Evolutionary conservation across 2,329 filamentous ascomycete species (phyloP), one percentile per base, ranked within the genome.

Genomic region (Parascedosporium putredinis): DNA sequence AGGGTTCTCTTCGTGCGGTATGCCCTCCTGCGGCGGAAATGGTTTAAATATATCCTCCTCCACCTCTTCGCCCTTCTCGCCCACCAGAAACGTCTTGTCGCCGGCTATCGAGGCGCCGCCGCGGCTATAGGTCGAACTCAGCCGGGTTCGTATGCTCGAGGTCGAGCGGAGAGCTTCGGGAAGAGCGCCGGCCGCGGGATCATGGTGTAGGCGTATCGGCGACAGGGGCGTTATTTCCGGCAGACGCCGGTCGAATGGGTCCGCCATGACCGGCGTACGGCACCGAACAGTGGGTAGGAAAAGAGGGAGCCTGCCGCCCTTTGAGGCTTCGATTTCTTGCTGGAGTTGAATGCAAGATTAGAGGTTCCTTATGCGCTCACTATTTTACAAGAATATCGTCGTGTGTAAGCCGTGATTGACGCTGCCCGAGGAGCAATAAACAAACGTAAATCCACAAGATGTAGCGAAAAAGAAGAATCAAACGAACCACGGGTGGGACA

Each of bases 1-100:
- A 47, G 79, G 75, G 54, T 68, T 64, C 10, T 65, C 58, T 54
- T 74, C 68, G 48, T 73, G 68, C 40, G 60, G 56, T 14, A 70
- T 55, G 16, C 66, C 65, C 54, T 68, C 66, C 22, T 66, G 57
- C 1, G 61, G 55, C 10, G 70, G 69, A 43, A 73, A 70, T 20
- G 68, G 69, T n/a, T 55, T 52, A 55, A 67, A 69, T 31, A 69
- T 59, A 33, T 68, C 66, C 38, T 68, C 66, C 38, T 56, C 59
- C 51, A 64, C 59, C 24, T 58, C 51, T 1, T 63, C 62, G 16
- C 62, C 60, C 8, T 56, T 59, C 18, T 49, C 52, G 45, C 33
- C 47, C 49, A 54, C 53, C 31, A 51, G 42, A 5, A 53, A 51
- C n/a, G 52, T 46, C 22, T 51, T 42, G 27, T 36, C 27, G n/a